Evolutionary conservation across 345 rosid species (phyloP), one percentile per base, ranked within the genome.

Genomic region (Syzygium aromaticum): DNA sequence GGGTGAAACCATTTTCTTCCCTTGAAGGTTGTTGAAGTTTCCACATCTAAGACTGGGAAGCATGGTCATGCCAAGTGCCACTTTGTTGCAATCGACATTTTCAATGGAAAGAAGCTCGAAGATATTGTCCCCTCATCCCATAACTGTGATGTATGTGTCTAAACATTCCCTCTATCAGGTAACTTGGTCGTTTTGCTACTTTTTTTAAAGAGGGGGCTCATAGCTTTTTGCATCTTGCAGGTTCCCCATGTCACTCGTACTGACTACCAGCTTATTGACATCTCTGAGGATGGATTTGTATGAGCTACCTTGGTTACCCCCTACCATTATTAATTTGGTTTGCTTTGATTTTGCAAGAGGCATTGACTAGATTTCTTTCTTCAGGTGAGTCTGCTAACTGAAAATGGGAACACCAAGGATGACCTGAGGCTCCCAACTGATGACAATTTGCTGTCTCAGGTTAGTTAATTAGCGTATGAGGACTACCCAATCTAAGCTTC

Each of bases 221-320:
- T 25, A 13, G 80, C 80, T 54, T 27, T 30, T 85, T 57, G 54
- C 56, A 38, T 85, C 33, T 83, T 25, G 14, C 88, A 92, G 93
- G 92, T 89, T 88, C 93, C 93, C 51, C 92, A 89, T 86, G 92
- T 92, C 49, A 89, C 63, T 59, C 93, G 93, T 84, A 89, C 89
- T 21, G 92, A 92, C 89, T 91, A 90, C 87, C 92, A 92, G 90
- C 91, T 91, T 86, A 91, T 92, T 89, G 93, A 90, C 86, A 92
- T 92, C 77, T 91, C 94, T 86, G 92, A 91, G 89, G 94, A 92
- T 92, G 94, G 94, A 54, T 92, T 92, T 90, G 94, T 92, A 87
- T 88, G 94, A 84, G 25, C 46, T 16, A 13, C 17, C 40, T 85
- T 54, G 22, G 5, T 52, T 30, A 1, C 40, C 19, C 14, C 52